Base-by-base conservation (phyloP, 805 yeast species). In the Yamadazyma ubonensis region DNA sequence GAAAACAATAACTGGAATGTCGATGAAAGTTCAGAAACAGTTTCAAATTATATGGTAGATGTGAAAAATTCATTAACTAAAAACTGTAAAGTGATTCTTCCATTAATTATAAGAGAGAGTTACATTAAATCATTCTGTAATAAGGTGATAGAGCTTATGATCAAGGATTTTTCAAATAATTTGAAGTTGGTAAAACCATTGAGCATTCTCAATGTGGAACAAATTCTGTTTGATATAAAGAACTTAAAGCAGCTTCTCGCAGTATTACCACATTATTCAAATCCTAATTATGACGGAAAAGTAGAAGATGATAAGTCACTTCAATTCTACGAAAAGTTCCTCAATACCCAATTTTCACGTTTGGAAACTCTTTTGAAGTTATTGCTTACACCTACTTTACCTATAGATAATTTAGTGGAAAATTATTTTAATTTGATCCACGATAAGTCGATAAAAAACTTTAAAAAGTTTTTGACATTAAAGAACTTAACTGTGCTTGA, bases 61-160 rank as follows among this genome's bases (percentile, higher is more conserved):
- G 59, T 86, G 36, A 73, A 74, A 38, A 59, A 61, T 5, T 63
- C 73, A 1, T 52, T 85, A 12, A 49, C 63, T 1, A 74, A 71
- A 23, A 67, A 73, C 41, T 73, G 74, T 44, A 59, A 58, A 35
- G 46, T 65, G n/a, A 74, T 78, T 1, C 63, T 83, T 31, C 79
- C 77, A 2, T 71, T 70, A 45, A 72, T 88, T 31, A 77, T 82
- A 25, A 75, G 93, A 50, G 87, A 81, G 17, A 66, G 84, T 12
- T 89, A 84, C 54, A 70, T 78, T 8, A 73, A 95, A 48, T 82
- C 81, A 53, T 75, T 86, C 33, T 75, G 88, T 55, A 96, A 88
- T 52, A 80, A 83, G 42, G 63, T 86, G 12, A 78, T 87, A 17
- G 97, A 90, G 41, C 53, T 73, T 26, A 61, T 85, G 1, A 65